These are phyloP conservation scores for Malassezia caprae DNA, from an alignment of 1,284 basidiomycete species.

Conservation along the genomic window DNA sequence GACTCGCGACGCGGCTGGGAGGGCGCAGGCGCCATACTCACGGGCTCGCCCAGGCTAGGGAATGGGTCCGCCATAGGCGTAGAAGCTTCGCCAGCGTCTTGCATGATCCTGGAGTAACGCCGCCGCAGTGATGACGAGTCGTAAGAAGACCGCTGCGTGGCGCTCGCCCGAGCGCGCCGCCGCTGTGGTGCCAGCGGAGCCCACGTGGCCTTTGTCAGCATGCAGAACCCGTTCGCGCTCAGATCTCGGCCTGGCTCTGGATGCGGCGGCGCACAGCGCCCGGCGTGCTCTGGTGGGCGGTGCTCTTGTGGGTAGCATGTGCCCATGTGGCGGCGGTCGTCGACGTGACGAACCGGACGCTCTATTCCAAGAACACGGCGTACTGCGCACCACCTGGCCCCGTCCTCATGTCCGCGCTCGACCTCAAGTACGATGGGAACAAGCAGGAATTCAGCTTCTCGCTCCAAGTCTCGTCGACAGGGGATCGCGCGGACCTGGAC, in stretches of 20 bases:
- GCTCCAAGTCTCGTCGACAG: conserved; percentile 34
- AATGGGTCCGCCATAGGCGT: conserved; percentile 37
- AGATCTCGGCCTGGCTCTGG: neutral
- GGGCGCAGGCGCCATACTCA: conserved; percentile 12
- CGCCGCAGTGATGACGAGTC: neutral
- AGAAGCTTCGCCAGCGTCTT: neutral
- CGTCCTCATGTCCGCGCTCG: conserved; percentile 35
- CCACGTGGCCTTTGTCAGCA: neutral
- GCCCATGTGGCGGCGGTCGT: neutral
- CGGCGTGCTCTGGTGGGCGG: neutral
- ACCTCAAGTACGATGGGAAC: conserved; percentile 28
- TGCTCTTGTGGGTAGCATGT: neutral
- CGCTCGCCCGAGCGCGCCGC: neutral
- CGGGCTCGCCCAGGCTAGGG: conserved; percentile 28
- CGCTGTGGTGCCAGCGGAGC: neutral
- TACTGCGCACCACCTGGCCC: conserved; percentile 41
- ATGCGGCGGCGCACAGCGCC: neutral
- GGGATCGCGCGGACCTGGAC: conserved; percentile 23
- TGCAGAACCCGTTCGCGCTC: neutral
- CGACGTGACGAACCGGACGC: neutral
- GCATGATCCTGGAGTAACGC: neutral
- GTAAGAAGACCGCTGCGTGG: neutral
- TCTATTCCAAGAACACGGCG: conserved; percentile 34
- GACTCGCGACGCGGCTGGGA: conserved; percentile 3
- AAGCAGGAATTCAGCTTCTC: conserved; percentile 36